Percentiles rank a stretch among this genome's conserved stretches.
Conservation (phyloP, 2,329 filamentous ascomycete genomes). For the Fusarium begoniae region DNA sequence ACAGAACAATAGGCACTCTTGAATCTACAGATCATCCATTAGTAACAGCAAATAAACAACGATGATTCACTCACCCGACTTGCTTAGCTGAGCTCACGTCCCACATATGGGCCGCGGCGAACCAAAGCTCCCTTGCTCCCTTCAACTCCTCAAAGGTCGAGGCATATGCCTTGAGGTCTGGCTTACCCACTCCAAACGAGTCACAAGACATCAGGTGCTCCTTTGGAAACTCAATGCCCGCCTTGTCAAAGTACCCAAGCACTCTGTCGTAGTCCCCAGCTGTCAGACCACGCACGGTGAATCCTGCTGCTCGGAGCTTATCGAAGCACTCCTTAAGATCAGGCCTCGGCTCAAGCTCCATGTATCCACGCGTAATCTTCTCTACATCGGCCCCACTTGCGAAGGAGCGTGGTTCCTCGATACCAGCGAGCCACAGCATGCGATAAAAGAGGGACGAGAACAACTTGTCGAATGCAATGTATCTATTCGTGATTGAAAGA, state of each 20-base stretch:
- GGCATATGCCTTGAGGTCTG: slow-evolving; percentile 30
- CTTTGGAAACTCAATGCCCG: slow-evolving; percentile 23
- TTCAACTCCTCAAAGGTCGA: slow-evolving; percentile 30
- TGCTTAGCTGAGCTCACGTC: slow-evolving; percentile 26
- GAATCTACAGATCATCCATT: slow-evolving; percentile 1
- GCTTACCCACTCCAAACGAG: slow-evolving; percentile 29
- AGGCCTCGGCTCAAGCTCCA: background rate
- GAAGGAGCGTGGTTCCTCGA: slow-evolving; percentile 52
- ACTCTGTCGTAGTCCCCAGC: slow-evolving; percentile 28
- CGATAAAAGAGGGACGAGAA: slow-evolving; percentile 59
- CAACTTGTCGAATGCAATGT: slow-evolving; percentile 54
- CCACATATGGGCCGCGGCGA: slow-evolving; percentile 35
- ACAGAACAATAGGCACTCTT: slow-evolving; percentile 31
- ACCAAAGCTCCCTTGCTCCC: slow-evolving; percentile 28
- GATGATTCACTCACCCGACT: slow-evolving; percentile 11
- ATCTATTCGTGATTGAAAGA: slow-evolving; percentile 51
- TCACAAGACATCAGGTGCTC: slow-evolving; percentile 32
- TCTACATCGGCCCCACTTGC: slow-evolving; percentile 55
- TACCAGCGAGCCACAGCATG: slow-evolving; percentile 54
- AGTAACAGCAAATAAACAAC: background rate
- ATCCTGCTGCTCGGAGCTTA: slow-evolving; percentile 27
- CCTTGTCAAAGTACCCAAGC: slow-evolving; percentile 26
- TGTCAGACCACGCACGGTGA: slow-evolving; percentile 26
- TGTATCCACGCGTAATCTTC: slow-evolving; percentile 45
- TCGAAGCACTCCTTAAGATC: slow-evolving; percentile 24